Percentiles rank a stretch among this genome's conserved stretches.
These are phyloP conservation scores for Alternaria postmessia DNA, from an alignment of 2,329 filamentous ascomycete genomes.

Conservation along the genomic window DNA sequence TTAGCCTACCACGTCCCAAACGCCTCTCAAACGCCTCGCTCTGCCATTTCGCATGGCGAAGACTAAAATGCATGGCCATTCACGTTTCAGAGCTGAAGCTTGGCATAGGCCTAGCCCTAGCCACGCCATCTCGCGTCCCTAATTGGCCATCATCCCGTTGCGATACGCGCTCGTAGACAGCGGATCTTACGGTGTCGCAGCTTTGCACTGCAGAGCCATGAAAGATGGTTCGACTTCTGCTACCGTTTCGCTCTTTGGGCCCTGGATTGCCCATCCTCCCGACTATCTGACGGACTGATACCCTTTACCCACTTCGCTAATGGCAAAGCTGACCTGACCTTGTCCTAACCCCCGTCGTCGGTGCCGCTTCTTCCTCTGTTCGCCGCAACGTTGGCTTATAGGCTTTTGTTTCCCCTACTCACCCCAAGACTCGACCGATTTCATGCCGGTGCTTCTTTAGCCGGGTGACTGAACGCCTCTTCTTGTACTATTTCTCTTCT, in stretches of 20 bases:
- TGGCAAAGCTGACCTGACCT: conserved; percentile 39
- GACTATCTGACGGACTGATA: conserved; percentile 20
- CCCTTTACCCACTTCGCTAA: conserved; percentile 33
- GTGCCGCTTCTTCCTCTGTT: conserved; percentile 17
- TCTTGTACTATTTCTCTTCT: conserved; percentile 44
- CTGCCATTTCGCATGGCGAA: conserved; percentile 30
- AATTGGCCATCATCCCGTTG: conserved; percentile 44
- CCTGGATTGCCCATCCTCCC: conserved; percentile 11
- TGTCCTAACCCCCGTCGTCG: conserved; percentile 22
- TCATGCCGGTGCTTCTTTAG: conserved; percentile 52
- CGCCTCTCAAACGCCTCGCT: conserved; percentile 41
- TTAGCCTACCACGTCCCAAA: conserved; percentile 32
- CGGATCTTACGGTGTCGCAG: conserved; percentile 43
- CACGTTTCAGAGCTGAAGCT: conserved; percentile 39
- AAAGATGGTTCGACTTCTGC: conserved; percentile 48
- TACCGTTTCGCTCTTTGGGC: conserved; percentile 39
- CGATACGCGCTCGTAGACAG: conserved; percentile 40
- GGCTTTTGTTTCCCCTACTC: conserved; percentile 48
- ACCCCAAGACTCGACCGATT: conserved; percentile 42
- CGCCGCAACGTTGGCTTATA: conserved; percentile 45
- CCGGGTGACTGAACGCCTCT: conserved; percentile 41
- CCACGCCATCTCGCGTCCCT: conserved; percentile 19
- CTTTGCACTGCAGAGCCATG: conserved; percentile 32
- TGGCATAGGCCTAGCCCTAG: conserved; percentile 23
- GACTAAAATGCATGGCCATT: conserved; percentile 32